These are phyloP conservation scores for Fagopyrum tataricum DNA, from an alignment of 148 eudicot species.

Conservation along the genomic window DNA sequence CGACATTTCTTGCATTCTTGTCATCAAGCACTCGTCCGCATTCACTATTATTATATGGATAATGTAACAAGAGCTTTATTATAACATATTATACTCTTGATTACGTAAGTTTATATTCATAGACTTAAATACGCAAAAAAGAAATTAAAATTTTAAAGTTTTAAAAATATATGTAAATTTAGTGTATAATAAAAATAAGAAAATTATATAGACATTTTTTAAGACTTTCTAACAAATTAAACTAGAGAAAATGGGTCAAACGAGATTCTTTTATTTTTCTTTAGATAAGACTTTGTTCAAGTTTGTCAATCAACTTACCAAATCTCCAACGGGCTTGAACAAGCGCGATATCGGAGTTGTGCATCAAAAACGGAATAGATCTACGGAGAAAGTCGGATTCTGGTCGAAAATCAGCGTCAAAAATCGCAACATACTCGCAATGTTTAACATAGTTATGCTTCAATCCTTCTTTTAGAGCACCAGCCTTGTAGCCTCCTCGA, in stretches of 20 bases:
- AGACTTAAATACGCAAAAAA: too few species aligned
- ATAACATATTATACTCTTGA: too few species aligned
- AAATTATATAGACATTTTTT: too few species aligned
- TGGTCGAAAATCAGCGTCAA: constrained; percentile 89
- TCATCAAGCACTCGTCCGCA: constrained; percentile 79
- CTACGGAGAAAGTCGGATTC: constrained; percentile 73
- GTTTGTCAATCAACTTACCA: constrained; percentile 36
- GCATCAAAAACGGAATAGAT: constrained; percentile 61
- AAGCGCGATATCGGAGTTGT: constrained; percentile 68
- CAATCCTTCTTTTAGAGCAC: constrained; percentile 83
- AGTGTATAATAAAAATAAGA: too few species aligned
- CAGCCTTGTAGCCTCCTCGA: constrained; percentile 85
- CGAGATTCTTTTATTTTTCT: too few species aligned
- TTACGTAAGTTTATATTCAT: too few species aligned
- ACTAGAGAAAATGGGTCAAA: too few species aligned
- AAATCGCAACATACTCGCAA: constrained; percentile 75
- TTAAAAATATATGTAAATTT: too few species aligned
- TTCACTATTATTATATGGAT: constrained; percentile 35
- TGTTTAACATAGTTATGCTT: constrained; percentile 65
- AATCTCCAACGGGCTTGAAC: constrained; percentile 91
- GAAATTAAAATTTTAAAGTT: too few species aligned
- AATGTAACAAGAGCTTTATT: too few species aligned
- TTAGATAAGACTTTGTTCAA: too few species aligned
- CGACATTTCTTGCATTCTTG: constrained; percentile 99
- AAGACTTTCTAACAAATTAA: too few species aligned